Percentiles rank a stretch among this genome's conserved stretches.
These are phyloP conservation scores for Chrysoporthe cubensis DNA, from an alignment of 2,329 filamentous ascomycete species.

Conservation along the genomic window DNA sequence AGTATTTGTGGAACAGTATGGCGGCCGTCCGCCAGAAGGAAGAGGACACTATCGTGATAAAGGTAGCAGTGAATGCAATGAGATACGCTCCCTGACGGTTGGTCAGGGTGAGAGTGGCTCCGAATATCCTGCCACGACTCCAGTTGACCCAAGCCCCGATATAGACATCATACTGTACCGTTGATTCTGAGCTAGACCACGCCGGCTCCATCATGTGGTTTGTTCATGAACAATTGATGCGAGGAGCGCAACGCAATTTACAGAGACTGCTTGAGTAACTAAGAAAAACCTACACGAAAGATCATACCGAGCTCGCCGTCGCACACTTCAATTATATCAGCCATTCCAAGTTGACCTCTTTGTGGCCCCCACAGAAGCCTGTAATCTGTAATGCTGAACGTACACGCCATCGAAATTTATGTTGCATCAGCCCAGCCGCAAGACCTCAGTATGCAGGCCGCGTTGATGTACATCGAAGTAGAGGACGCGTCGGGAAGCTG, in stretches of 20 bases:
- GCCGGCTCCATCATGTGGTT: background rate
- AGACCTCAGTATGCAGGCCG: no score
- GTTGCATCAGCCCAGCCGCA: no score
- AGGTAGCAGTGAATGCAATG: conserved; percentile 9
- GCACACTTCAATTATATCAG: background rate
- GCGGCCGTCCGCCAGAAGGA: conserved; percentile 33
- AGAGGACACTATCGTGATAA: conserved; percentile 29
- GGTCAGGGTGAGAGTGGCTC: conserved; percentile 12
- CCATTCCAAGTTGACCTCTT: no score
- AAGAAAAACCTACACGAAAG: no score
- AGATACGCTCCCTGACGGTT: background rate
- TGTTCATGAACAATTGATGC: background rate
- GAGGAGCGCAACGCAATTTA: background rate
- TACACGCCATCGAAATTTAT: no score
- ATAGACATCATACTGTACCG: background rate
- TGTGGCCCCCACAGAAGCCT: no score
- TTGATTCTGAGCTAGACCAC: background rate
- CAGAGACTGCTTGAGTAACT: background rate
- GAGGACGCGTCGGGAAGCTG: no score
- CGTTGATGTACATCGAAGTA: no score
- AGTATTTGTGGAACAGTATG: conserved; percentile 30
- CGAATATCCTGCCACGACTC: background rate
- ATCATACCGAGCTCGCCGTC: background rate
- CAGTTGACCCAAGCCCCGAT: conserved; percentile 14
- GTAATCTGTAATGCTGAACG: no score